A percentile compares a stretch with the other conserved stretches of the same genome.
phyloP scores from a whole-genome alignment of 345 rosid genomes.

The Citrus hindsii region DNA sequence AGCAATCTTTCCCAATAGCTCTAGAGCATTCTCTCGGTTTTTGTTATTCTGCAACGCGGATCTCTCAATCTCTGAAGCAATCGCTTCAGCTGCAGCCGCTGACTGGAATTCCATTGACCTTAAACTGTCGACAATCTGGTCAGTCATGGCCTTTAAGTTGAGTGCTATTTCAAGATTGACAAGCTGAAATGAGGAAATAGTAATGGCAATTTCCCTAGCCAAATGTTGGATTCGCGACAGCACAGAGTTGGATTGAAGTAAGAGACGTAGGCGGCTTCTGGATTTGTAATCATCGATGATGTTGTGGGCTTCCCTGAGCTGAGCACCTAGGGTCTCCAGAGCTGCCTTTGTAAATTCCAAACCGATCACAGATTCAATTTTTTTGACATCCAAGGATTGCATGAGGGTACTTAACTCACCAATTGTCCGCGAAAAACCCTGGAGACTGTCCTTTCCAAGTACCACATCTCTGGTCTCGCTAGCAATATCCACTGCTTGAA shows the following conservation, averaged over 20 bases:
- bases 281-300: slow-evolving; percentile 36
- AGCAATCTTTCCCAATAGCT: slow-evolving; percentile 40
- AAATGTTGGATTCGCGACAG: slow-evolving; percentile 30
- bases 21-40: slow-evolving; percentile 28
- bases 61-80: slow-evolving; percentile 37
- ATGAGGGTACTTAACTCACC: slow-evolving; percentile 28
- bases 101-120: slow-evolving; percentile 33
- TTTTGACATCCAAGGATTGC: slow-evolving; percentile 26
- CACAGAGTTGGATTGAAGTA: slow-evolving; percentile 28
- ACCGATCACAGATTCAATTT: slow-evolving; percentile 34
- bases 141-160: slow-evolving; percentile 28
- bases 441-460: slow-evolving; percentile 33
- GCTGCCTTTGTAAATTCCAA: slow-evolving; percentile 23
- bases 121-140: slow-evolving; percentile 21
- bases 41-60: slow-evolving; percentile 20
- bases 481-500: slow-evolving; percentile 27
- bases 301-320: slow-evolving; percentile 25
- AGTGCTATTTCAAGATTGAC: slow-evolving; percentile 35
- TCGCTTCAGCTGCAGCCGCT: slow-evolving; percentile 21
- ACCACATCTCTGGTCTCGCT: slow-evolving; percentile 35
- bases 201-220: slow-evolving; percentile 40
- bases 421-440: slow-evolving; percentile 31
- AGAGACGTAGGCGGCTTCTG: slow-evolving; percentile 32
- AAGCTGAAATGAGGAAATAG: slow-evolving; percentile 41
- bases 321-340: slow-evolving; percentile 26